phyloP scores from a whole-genome alignment of 352 stramenopile genomes.

The Phytophthora ramorum region DNA sequence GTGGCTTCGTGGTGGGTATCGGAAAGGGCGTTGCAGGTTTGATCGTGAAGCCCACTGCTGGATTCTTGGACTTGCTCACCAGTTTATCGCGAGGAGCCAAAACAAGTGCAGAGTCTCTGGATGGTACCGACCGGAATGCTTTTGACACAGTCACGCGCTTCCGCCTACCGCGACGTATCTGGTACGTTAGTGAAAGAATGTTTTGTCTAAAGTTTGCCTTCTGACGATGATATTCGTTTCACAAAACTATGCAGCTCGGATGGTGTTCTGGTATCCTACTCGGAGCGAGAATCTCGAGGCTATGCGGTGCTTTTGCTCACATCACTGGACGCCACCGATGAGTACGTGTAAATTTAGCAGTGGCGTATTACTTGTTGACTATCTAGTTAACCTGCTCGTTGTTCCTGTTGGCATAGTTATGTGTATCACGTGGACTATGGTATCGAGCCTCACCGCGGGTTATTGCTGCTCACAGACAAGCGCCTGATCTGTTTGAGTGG shows the following conservation, averaged over 20 bases:
- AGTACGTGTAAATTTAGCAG: constrained; percentile 52
- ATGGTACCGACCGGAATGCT: constrained; percentile 54
- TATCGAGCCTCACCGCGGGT: constrained; percentile 62
- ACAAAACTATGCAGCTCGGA: constrained; percentile 56
- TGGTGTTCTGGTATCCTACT: constrained; percentile 83
- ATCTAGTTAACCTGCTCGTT: neutral
- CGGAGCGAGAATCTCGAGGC: constrained; percentile 74
- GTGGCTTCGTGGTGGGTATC: constrained; percentile 86
- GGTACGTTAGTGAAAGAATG: constrained; percentile 43
- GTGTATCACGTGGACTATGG: constrained; percentile 87
- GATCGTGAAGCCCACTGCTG: constrained; percentile 85
- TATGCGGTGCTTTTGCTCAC: constrained; percentile 83
- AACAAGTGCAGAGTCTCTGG: constrained; percentile 81
- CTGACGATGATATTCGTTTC: neutral
- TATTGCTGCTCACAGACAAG: constrained; percentile 87
- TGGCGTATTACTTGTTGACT: neutral
- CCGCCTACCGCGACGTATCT: constrained; percentile 75
- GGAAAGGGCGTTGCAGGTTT: constrained; percentile 84
- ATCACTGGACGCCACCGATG: constrained; percentile 75
- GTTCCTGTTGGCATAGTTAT: constrained; percentile 51
- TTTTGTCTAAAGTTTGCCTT: neutral
- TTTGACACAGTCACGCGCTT: constrained; percentile 67
- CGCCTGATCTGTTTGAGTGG: constrained; percentile 79
- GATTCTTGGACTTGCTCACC: constrained; percentile 84
- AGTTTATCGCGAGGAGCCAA: constrained; percentile 84